Evolutionary conservation across 768 basidiomycete genomes (phyloP).

Genomic region (Trametes cubensis): DNA sequence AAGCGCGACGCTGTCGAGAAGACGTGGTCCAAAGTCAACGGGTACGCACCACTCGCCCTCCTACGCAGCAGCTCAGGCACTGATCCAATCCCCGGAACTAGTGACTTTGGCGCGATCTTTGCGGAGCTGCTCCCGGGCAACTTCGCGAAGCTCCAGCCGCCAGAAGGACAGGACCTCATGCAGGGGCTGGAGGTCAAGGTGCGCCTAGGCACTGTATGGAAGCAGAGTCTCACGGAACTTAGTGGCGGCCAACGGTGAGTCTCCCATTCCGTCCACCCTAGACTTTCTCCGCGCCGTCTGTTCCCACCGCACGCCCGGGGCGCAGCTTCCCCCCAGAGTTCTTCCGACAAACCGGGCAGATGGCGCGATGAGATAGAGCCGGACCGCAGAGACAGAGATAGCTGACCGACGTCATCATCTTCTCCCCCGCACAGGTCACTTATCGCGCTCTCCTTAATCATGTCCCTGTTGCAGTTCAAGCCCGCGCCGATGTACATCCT

Average conservation of each 20-base stretch:
- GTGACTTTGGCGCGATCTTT: slow-evolving; percentile 96
- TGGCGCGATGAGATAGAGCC: too few species aligned
- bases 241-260: slow-evolving; percentile 94
- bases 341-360: too few species aligned
- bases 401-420: background rate
- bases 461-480: slow-evolving; percentile 99
- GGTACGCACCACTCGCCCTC: slow-evolving; percentile 49
- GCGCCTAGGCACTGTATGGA: slow-evolving; percentile 93
- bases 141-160: slow-evolving; percentile 92
- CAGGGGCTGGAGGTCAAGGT: slow-evolving; percentile 98
- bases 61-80: background rate
- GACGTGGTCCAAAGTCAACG: slow-evolving; percentile 96
- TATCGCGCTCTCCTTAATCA: slow-evolving; percentile 96
- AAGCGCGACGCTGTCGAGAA: slow-evolving; percentile 92
- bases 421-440: slow-evolving; percentile 64
- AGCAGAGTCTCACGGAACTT: slow-evolving; percentile 94
- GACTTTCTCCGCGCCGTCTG: background rate
- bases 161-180: slow-evolving; percentile 91
- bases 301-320: background rate
- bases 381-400: background rate
- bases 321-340: too few species aligned
- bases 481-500: slow-evolving; percentile 99
- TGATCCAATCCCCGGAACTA: slow-evolving; percentile 34
- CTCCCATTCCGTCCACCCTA: background rate
- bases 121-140: slow-evolving; percentile 95